Evolutionary conservation across 2,329 filamentous ascomycete genomes (phyloP).

Genomic region (Scopulariopsis brevicaulis): DNA sequence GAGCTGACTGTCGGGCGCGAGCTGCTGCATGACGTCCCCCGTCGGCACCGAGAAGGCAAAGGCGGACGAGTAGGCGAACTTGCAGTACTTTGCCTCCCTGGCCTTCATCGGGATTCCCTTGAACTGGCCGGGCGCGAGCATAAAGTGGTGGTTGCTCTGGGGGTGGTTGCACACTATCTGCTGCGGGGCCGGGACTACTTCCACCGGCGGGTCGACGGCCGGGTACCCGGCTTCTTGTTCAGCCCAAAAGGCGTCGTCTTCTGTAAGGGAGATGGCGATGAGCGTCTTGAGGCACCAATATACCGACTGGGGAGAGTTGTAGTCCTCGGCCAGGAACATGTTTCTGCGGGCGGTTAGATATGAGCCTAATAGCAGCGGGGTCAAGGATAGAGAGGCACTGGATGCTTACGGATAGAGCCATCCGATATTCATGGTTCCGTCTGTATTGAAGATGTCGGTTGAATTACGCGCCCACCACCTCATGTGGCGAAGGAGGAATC

Average conservation of each 20-base stretch:
- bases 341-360: constrained; percentile 16
- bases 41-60: constrained; percentile 32
- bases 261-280: constrained; percentile 23
- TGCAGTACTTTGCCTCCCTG: constrained; percentile 30
- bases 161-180: constrained; percentile 31
- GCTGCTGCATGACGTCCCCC: constrained; percentile 19
- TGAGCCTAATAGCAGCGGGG: background rate
- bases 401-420: constrained; percentile 17
- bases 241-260: constrained; percentile 31
- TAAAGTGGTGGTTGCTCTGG: constrained; percentile 24
- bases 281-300: constrained; percentile 44
- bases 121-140: constrained; percentile 27
- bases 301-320: constrained; percentile 43
- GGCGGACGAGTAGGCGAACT: constrained; percentile 35
- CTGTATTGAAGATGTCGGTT: constrained; percentile 30
- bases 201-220: background rate
- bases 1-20: constrained; percentile 19
- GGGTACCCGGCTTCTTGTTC: constrained; percentile 19
- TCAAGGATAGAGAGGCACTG: no score
- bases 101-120: constrained; percentile 24
- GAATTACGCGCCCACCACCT: constrained; percentile 33
- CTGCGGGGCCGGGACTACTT: constrained; percentile 16
- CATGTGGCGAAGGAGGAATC: constrained; percentile 35
- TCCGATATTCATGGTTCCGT: constrained; percentile 37
- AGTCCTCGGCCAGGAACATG: constrained; percentile 43